Percentiles rank a stretch among this genome's conserved stretches.
Evolutionary conservation across 106 monocot genomes (phyloP).

Genomic region (Phalaenopsis equestris): DNA sequence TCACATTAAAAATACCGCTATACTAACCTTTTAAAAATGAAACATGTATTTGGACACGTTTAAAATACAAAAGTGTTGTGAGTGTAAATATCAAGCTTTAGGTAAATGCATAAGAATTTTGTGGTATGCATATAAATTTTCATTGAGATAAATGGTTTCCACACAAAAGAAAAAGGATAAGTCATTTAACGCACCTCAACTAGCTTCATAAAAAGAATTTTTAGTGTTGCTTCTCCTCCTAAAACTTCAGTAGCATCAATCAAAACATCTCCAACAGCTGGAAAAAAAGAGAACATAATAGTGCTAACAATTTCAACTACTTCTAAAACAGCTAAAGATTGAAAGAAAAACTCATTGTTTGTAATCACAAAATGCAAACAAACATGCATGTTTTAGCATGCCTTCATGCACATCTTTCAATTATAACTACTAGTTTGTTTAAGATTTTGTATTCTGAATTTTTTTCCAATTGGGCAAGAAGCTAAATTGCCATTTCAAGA

Average conservation of each 20-base stretch:
- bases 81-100: no score
- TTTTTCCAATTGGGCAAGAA: background rate
- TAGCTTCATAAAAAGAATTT: conserved; percentile 77
- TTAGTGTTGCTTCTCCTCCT: conserved; percentile 71
- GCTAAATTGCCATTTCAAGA: background rate
- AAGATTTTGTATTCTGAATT: background rate
- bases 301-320: background rate
- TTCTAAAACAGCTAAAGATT: background rate
- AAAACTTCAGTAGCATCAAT: conserved; percentile 80
- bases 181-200: conserved; percentile 39
- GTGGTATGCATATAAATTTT: no score
- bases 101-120: no score
- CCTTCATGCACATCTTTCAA: background rate
- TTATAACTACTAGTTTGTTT: background rate
- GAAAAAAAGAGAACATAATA: conserved; percentile 15
- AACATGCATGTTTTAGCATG: background rate
- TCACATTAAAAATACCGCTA: no score
- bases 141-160: background rate
- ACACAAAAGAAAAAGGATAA: background rate
- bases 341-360: background rate
- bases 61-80: no score
- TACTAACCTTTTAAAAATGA: no score
- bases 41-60: no score
- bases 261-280: conserved; percentile 78
- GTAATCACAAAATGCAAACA: background rate